Evolutionary conservation across 2,329 filamentous ascomycete genomes (phyloP), one percentile per base, ranked within the genome.

Genomic region (Talaromyces atroroseus): DNA sequence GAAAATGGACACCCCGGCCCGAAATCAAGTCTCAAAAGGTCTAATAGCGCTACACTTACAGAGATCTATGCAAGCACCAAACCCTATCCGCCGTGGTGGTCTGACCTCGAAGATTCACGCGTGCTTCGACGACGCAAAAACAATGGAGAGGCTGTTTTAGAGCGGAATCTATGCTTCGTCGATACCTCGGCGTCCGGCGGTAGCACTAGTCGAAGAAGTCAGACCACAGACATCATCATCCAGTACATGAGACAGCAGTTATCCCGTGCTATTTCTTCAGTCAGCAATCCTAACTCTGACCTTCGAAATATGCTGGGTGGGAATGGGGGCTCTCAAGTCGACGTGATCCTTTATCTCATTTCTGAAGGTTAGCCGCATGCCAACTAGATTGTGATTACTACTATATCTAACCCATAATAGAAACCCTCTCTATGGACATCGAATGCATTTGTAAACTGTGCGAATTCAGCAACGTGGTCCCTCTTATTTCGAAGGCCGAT

Each of bases 131-230:
- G 85, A 66, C 81, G 87, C 64, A 89, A 86, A 68, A 92, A 88
- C 65, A 76, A 84, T 52, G 85, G 85, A 7, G 91, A 94, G 61
- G 82, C 84, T 21, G 82, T 96, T 40, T 76, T 97, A 47, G 92
- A 97, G 68, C 83, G 92, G 29, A 99, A 99, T 67, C 74, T 99
- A 5, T 96, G 90, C 71, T 96, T 99, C 68, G 85, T 96, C 57
- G 92, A 97, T 73, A 92, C 89, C 2, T 84, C 87, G 61, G 79
- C 78, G 47, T 77, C 75, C 47, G 82, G 80, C 38, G 80, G 84
- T 50, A 82, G 80, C 38, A 80, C 84, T 52, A 79, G 82, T 60
- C 61, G 62, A 40, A 54, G 61, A 63, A 82, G 82, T 62, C 78
- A 49, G 20, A 34, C 34, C 21, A 83, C 85, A 50, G 80, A 83